Base-by-base conservation (phyloP, 345 rosid genomes). In the Populus ilicifolia region DNA sequence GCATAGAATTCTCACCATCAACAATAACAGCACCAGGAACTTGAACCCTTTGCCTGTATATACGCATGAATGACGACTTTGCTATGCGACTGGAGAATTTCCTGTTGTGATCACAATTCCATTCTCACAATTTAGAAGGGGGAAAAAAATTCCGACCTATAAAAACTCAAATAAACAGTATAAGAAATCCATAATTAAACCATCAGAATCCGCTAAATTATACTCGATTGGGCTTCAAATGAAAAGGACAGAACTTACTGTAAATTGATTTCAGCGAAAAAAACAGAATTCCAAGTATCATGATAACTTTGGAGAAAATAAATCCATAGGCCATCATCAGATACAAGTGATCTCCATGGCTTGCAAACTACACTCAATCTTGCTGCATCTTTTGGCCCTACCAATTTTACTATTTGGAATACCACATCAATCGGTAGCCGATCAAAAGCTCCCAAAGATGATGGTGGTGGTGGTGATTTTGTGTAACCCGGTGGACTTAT, bases 1-100 rank as follows among this genome's bases (percentile, higher is more conserved):
- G 3, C 5, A 44, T 44, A 44, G 14, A 44, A 44, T 3, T 44
- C 82, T 83, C 70, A 95, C 99, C 97, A 79, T 95, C 99, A 74
- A 95, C 84, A 46, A 95, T 90, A 52, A 95, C 76, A 67, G 96
- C 83, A 72, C 93, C 96, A 7, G 86, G 88, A 17, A 90, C 92
- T 76, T 82, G 90, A 72, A 76, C 86, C 61, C 98, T 86, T 77
- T 88, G 89, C 68, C 89, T 77, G 84, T 87, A 95, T 59, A 95
- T 86, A 5, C 86, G 82, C 94, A 88, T 90, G 77, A 90, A 90
- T 6, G 92, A 90, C 35, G 78, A 80, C 38, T 90, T 92, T 16
- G 77, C 17, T 74, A 77, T 2, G 13, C 79, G 82, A 71, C 82
- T 79, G 0, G 85, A 66, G 62, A 73, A 80, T 30, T 82, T 65